Percentiles rank a stretch among this genome's conserved stretches.
Conservation (phyloP, 768 basidiomycete species). For the Leccinum fibrillosum region DNA sequence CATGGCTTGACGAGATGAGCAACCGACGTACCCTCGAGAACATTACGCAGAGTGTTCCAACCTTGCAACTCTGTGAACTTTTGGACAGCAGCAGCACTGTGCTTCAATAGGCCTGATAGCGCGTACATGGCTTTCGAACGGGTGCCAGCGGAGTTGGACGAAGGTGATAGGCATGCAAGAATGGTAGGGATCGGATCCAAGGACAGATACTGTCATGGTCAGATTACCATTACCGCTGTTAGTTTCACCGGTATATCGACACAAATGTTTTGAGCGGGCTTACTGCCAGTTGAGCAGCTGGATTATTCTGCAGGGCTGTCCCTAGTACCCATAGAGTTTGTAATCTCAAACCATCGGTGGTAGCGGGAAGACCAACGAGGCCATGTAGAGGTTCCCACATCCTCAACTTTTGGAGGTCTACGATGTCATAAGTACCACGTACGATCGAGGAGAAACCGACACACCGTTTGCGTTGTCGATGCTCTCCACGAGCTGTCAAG, state of each 20-base stretch:
- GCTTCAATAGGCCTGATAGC: conserved; percentile 75
- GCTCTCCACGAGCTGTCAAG: conserved; percentile 68
- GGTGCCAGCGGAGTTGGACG: conserved; percentile 47
- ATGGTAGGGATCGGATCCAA: conserved; percentile 65
- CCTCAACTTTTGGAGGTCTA: conserved; percentile 71
- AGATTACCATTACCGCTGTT: neutral
- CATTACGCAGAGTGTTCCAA: conserved; percentile 58
- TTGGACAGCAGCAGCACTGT: conserved; percentile 64
- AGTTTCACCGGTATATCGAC: neutral
- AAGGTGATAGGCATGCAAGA: conserved; percentile 56
- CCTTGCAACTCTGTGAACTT: conserved; percentile 51
- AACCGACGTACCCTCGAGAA: conserved; percentile 52
- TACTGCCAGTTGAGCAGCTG: conserved; percentile 74
- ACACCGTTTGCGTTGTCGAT: conserved; percentile 88
- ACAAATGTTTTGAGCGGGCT: conserved; percentile 22
- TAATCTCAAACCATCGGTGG: conserved; percentile 58
- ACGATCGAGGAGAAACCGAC: neutral
- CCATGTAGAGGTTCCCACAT: conserved; percentile 77
- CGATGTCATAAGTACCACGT: neutral
- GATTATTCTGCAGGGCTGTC: conserved; percentile 89
- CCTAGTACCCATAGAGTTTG: conserved; percentile 85
- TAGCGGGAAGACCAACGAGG: conserved; percentile 52
- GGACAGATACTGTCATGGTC: conserved; percentile 49
- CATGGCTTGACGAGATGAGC: neutral
- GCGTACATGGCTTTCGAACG: conserved; percentile 83